Evolutionary conservation across 805 yeast species (phyloP).

Genomic region (Candida verbasci): DNA sequence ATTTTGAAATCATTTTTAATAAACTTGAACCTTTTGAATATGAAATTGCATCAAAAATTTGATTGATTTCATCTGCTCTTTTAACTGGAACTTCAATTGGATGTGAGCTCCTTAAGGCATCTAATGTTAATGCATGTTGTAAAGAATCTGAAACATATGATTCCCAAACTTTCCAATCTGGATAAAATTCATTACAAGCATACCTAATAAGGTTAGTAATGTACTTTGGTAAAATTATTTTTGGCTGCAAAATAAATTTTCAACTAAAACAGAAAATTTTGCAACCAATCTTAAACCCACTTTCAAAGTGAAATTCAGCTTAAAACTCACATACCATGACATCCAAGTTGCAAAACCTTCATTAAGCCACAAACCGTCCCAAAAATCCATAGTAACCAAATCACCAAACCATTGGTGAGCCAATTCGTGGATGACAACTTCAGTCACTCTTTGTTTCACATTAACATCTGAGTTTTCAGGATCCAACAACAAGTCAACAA

Average conservation of each 20-base stretch:
- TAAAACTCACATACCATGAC: conserved; percentile 80
- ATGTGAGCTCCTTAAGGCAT: conserved; percentile 77
- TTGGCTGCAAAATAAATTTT: no score
- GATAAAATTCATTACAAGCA: conserved; percentile 69
- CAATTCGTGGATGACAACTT: conserved; percentile 83
- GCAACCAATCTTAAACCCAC: conserved; percentile 82
- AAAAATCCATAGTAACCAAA: conserved; percentile 87
- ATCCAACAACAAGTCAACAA: conserved; percentile 68
- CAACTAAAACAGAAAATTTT: no score
- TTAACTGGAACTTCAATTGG: conserved; percentile 82
- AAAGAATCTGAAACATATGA: conserved; percentile 73
- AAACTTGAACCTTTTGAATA: conserved; percentile 78
- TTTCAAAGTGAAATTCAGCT: conserved; percentile 78
- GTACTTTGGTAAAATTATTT: no score
- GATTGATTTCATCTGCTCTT: conserved; percentile 75
- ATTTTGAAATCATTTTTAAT: conserved; percentile 72
- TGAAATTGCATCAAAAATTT: conserved; percentile 81
- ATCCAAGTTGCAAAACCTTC: conserved; percentile 92
- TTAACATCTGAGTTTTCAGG: conserved; percentile 62
- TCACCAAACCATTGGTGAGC: conserved; percentile 94
- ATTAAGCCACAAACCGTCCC: conserved; percentile 87
- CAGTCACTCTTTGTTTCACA: conserved; percentile 72
- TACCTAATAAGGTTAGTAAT: no score
- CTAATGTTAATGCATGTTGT: conserved; percentile 71
- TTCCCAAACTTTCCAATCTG: conserved; percentile 87